Percentiles rank a stretch among this genome's conserved stretches.
These are phyloP conservation scores for Suhomyces guaymorum DNA, from an alignment of 1,139 yeast genomes.

Conservation along the genomic window DNA sequence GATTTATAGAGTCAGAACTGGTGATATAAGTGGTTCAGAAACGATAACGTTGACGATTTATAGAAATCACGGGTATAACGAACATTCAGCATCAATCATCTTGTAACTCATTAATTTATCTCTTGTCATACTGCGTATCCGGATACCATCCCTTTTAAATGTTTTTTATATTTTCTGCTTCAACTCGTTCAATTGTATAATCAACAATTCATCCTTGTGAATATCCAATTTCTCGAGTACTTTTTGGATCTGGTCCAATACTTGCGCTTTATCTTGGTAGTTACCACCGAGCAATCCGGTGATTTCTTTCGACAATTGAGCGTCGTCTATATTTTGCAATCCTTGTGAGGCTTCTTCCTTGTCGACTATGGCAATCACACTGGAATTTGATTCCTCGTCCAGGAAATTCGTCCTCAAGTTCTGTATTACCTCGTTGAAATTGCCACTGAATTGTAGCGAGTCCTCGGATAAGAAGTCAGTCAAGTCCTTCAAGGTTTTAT, in stretches of 20 bases:
- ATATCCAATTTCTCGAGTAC: constrained; percentile 19
- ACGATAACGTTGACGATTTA: background rate
- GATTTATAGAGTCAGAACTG: constrained; percentile 39
- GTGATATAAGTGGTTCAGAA: too few species aligned
- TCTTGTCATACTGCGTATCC: too few species aligned
- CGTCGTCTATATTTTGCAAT: constrained; percentile 19
- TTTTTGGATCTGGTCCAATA: constrained; percentile 17
- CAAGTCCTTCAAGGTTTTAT: constrained; percentile 29
- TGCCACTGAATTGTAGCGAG: constrained; percentile 26
- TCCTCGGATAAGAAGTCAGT: constrained; percentile 25
- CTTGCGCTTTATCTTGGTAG: constrained; percentile 5
- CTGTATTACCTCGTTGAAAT: constrained; percentile 31
- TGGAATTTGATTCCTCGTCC: constrained; percentile 24
- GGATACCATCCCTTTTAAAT: background rate
- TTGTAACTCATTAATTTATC: too few species aligned
- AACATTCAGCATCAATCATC: too few species aligned
- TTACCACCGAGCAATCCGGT: constrained; percentile 16
- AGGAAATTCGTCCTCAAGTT: constrained; percentile 19
- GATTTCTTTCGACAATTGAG: constrained; percentile 21
- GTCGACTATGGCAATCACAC: constrained; percentile 23
- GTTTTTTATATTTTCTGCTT: constrained; percentile 11
- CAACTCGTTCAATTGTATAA: constrained; percentile 26
- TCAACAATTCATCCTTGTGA: constrained; percentile 26
- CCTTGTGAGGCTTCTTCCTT: constrained; percentile 3
- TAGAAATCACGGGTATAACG: too few species aligned